Percentiles rank a stretch among this genome's conserved stretches.
These are phyloP conservation scores for Fonsecaea pedrosoi DNA, from an alignment of 2,329 filamentous ascomycete genomes.

Conservation along the genomic window DNA sequence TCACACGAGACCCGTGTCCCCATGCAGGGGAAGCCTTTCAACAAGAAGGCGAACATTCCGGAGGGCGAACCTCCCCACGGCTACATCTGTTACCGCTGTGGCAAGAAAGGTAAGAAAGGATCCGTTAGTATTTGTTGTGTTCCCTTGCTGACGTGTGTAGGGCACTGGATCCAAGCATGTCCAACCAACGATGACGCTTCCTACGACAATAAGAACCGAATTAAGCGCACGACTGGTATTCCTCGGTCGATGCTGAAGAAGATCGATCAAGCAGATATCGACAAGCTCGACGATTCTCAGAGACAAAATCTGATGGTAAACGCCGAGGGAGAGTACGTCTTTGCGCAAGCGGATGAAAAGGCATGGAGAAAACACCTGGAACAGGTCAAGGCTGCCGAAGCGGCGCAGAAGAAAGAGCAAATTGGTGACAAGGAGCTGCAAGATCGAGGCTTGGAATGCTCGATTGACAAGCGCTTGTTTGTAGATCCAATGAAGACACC, in stretches of 20 bases:
- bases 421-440: slow-evolving; percentile 84
- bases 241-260: slow-evolving; percentile 94
- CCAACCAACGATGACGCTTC: slow-evolving; percentile 98
- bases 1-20: slow-evolving; percentile 63
- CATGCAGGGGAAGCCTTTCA: slow-evolving; percentile 45
- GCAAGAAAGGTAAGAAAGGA: slow-evolving; percentile 73
- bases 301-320: slow-evolving; percentile 96
- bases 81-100: slow-evolving; percentile 95
- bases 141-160: slow-evolving; percentile 48
- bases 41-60: slow-evolving; percentile 70
- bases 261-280: slow-evolving; percentile 78
- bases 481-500: slow-evolving; percentile 99
- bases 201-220: slow-evolving; percentile 88
- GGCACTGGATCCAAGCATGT: slow-evolving; percentile 98
- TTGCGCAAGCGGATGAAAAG: slow-evolving; percentile 92
- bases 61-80: slow-evolving; percentile 92
- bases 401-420: slow-evolving; percentile 77
- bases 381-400: slow-evolving; percentile 82
- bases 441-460: slow-evolving; percentile 87
- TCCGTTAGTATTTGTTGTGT: slow-evolving; percentile 4
- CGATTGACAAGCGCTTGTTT: slow-evolving; percentile 97
- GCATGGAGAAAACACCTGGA: slow-evolving; percentile 98
- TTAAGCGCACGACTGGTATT: slow-evolving; percentile 96
- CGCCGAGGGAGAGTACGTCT: slow-evolving; percentile 94
- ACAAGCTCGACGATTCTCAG: slow-evolving; percentile 71